Base-by-base conservation (phyloP, 83 land plant genomes). In the Picea engelmannii region DNA sequence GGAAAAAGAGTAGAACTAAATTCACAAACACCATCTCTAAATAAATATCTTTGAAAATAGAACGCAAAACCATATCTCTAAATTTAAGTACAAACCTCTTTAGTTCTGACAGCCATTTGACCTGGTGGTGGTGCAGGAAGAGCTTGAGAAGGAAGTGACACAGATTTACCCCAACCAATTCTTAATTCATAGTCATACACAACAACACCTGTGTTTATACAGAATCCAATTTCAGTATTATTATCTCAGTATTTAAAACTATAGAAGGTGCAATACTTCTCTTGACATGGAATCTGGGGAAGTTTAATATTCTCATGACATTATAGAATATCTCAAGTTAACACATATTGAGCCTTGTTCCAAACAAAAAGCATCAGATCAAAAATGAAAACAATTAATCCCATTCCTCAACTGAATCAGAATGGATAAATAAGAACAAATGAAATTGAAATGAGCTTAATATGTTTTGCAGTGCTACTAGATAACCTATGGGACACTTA, bases 111-210 rank as follows among this genome's bases (percentile, higher is more conserved):
- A 74, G 99, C 99, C 99, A 97, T 97, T 31, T 97, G 99, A 10
- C 99, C 99, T 44, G 99, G 99, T 24, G 99, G 99, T 44, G 99
- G 99, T 79, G 99, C 99, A 78, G 99, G 98, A 35, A 96, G 88
- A 20, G 99, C 99, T 83, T 97, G 99, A 18, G 99, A 88, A 47
- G 99, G 99, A 63, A 97, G 95, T 52, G 99, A 83, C 40, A 97
- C 99, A 66, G 99, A 93, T 47, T 97, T 97, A 25, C 99, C 99
- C 99, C 99, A 97, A 21, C 99, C 99, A 87, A 97, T 94, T 82
- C 98, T 95, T 81, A 97, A 84, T 80, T 97, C 99, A 87, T 97
- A 95, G 66, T 96, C 99, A 84, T 94, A 97, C 59, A 97, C 93
- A 49, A 97, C 89, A 49, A 97, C 95, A 31, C 98, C 99, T 97